Evolutionary conservation across 2,329 filamentous ascomycete species (phyloP).

Genomic region (Beauveria sp.): DNA sequence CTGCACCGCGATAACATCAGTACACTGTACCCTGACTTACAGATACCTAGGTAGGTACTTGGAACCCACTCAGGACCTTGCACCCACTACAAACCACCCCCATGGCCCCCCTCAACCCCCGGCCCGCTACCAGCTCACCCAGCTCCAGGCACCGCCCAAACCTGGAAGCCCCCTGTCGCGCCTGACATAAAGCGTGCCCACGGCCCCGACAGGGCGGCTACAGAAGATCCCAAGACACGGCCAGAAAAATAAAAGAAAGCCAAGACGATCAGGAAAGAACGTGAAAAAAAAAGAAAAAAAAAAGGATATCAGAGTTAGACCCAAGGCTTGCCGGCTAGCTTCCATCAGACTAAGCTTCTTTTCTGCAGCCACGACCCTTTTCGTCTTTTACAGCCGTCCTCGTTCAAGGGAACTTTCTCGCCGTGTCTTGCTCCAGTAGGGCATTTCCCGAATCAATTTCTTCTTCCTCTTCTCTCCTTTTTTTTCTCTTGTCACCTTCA

Average conservation of each 20-base stretch:
- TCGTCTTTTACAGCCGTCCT: background rate
- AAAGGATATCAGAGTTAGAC: background rate
- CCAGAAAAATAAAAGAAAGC: background rate
- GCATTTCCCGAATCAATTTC: background rate
- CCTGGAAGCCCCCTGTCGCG: background rate
- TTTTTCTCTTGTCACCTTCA: background rate
- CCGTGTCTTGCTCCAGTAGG: background rate
- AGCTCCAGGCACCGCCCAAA: background rate
- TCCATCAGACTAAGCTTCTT: background rate
- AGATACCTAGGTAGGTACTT: background rate
- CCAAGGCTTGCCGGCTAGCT: background rate
- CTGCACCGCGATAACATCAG: background rate
- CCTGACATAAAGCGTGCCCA: constrained; percentile 9
- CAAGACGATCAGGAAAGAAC: background rate
- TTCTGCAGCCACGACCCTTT: background rate
- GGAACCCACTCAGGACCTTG: background rate
- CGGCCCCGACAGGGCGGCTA: background rate
- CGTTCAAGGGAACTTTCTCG: background rate
- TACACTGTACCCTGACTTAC: constrained; percentile 2
- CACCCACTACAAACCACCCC: background rate
- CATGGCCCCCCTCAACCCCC: background rate
- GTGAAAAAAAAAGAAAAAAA: background rate
- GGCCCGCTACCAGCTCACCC: background rate
- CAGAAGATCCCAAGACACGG: background rate
- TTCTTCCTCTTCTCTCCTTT: background rate